A percentile compares a stretch with the other conserved stretches of the same genome.
phyloP scores from a whole-genome alignment of 106 monocot species.

The Xerophyta viscosa region DNA sequence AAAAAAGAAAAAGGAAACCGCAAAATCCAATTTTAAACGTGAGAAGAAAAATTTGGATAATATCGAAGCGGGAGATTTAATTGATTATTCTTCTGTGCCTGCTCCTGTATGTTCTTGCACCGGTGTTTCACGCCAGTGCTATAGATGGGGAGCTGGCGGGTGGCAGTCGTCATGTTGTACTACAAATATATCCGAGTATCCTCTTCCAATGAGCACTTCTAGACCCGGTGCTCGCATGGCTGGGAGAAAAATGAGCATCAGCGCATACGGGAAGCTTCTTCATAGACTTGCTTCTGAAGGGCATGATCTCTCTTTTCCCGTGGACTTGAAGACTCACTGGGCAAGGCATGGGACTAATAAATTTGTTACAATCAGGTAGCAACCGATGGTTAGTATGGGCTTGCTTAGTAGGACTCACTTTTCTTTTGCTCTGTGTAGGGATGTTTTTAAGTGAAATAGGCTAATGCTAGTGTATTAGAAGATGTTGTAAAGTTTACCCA shows the following conservation, averaged over 20 bases:
- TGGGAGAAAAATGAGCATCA: conserved; percentile 76
- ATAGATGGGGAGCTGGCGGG: conserved; percentile 74
- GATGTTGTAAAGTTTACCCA: too few relatives aligned
- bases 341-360: conserved; percentile 66
- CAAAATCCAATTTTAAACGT: conserved; percentile 16
- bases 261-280: conserved; percentile 58
- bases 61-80: conserved; percentile 5
- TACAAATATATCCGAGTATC: conserved; percentile 56
- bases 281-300: conserved; percentile 46
- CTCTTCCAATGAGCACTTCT: conserved; percentile 60
- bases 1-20: conserved; percentile 22
- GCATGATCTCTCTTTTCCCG: conserved; percentile 34
- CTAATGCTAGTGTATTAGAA: too few relatives aligned
- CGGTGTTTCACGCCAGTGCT: conserved; percentile 51
- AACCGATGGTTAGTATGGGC: conserved; percentile 9
- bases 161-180: conserved; percentile 88
- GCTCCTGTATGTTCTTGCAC: conserved; percentile 64
- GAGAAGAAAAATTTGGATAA: conserved; percentile 45
- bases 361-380: conserved; percentile 59
- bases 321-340: conserved; percentile 67
- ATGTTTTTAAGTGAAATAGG: too few relatives aligned
- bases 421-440: too few relatives aligned
- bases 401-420: too few relatives aligned
- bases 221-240: conserved; percentile 55
- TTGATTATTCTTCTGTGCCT: conserved; percentile 54